Percentiles rank a stretch among this genome's conserved stretches.
Conservation (phyloP, 1,284 basidiomycete genomes). For the Pseudozyma sp. region DNA sequence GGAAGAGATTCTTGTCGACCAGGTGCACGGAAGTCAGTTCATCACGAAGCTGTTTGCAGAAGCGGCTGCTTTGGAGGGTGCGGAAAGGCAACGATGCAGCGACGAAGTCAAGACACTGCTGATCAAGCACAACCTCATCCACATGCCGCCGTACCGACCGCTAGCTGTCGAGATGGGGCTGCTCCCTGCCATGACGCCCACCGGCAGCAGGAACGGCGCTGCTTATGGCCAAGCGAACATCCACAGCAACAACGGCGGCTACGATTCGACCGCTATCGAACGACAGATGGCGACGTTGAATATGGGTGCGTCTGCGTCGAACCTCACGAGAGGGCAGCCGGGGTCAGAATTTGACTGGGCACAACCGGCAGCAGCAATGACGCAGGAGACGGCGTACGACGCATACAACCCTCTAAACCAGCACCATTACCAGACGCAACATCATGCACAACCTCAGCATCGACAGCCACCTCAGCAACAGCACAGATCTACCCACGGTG, state of each 20-base stretch:
- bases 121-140: slow-evolving; percentile 53
- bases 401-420: slow-evolving; percentile 1
- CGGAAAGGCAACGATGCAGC: slow-evolving; percentile 77
- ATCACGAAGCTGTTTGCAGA: slow-evolving; percentile 88
- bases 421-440: neutral
- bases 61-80: slow-evolving; percentile 73
- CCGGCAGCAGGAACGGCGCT: neutral
- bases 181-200: neutral
- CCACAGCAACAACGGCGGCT: neutral
- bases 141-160: slow-evolving; percentile 78
- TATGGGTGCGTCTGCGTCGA: neutral
- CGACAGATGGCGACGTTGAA: slow-evolving; percentile 13
- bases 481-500: slow-evolving; percentile 4
- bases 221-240: neutral
- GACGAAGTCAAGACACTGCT: slow-evolving; percentile 71
- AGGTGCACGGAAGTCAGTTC: slow-evolving; percentile 85
- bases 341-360: slow-evolving; percentile 28
- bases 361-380: neutral
- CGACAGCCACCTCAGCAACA: slow-evolving; percentile 9
- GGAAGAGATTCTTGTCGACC: slow-evolving; percentile 81
- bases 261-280: slow-evolving; percentile 8
- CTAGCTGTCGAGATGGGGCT: slow-evolving; percentile 93
- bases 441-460: neutral
- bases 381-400: neutral
- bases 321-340: neutral